phyloP scores from a whole-genome alignment of 257 asterid genomes.

The Linaria vulgaris region DNA sequence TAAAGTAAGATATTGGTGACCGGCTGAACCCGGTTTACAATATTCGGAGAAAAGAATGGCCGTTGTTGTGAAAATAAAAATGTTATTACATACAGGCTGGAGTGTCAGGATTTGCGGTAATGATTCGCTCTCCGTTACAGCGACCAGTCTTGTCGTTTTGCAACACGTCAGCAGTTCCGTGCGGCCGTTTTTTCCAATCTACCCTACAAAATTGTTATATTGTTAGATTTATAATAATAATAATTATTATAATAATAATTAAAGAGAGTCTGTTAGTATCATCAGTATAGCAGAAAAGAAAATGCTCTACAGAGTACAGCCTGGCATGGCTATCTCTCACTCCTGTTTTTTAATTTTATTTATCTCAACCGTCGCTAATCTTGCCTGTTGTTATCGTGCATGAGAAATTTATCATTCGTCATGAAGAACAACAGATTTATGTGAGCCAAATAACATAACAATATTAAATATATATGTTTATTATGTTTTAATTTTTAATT shows the following conservation, averaged over 20 bases:
- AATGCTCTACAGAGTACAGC: slow-evolving; percentile 89
- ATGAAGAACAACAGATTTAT: too few species aligned
- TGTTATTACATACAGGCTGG: slow-evolving; percentile 61
- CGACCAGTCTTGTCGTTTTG: slow-evolving; percentile 80
- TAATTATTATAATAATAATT: not conserved
- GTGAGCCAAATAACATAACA: too few species aligned
- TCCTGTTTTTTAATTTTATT: slow-evolving; percentile 5
- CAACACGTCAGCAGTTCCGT: slow-evolving; percentile 60
- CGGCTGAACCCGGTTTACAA: slow-evolving; percentile 24
- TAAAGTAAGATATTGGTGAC: not conserved
- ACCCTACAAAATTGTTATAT: not conserved
- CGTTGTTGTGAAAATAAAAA: too few species aligned
- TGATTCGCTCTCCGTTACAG: slow-evolving; percentile 82
- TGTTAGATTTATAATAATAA: not conserved
- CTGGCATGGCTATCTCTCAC: too few species aligned
- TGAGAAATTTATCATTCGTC: too few species aligned
- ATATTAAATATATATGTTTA: too few species aligned
- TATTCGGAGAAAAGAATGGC: not conserved
- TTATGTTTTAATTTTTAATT: too few species aligned
- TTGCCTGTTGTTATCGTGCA: slow-evolving; percentile 5
- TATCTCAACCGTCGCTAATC: slow-evolving; percentile 32
- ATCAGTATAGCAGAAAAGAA: slow-evolving; percentile 37
- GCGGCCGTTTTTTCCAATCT: slow-evolving; percentile 51
- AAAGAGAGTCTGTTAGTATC: slow-evolving; percentile 18
- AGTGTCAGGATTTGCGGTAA: slow-evolving; percentile 60